Evolutionary conservation across 2,329 filamentous ascomycete species (phyloP).

Genomic region (Aspergillus fumigatiaffinis): DNA sequence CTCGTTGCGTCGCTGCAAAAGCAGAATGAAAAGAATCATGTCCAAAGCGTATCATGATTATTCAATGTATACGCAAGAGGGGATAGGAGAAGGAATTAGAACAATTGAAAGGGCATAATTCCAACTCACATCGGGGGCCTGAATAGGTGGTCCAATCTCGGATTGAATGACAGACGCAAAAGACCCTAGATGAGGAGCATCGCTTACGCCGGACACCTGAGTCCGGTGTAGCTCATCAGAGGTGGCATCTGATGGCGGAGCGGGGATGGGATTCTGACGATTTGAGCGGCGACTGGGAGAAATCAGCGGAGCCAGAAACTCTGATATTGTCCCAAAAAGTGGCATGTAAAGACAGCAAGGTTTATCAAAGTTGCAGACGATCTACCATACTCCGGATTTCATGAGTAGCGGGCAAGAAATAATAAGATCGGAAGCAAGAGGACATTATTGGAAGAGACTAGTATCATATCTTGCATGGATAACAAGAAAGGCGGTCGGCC

Average conservation of each 20-base stretch:
- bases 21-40: not conserved
- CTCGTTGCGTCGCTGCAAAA: not conserved
- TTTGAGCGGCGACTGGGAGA: conserved; percentile 1
- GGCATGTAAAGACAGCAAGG: conserved; percentile 15
- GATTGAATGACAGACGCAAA: conserved; percentile 3
- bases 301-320: conserved; percentile 7
- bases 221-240: conserved; percentile 18
- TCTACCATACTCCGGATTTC: not conserved
- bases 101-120: not conserved
- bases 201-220: conserved; percentile 20
- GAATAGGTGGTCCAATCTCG: not conserved
- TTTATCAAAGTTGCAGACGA: conserved; percentile 5
- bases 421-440: not conserved
- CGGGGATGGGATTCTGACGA: conserved; percentile 1
- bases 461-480: conserved; percentile 1
- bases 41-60: not conserved
- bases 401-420: not conserved
- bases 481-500: conserved; percentile 17
- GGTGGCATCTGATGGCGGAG: conserved; percentile 20
- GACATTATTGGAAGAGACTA: not conserved
- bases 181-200: conserved; percentile 12
- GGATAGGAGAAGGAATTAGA: conserved; percentile 1
- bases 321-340: conserved; percentile 15
- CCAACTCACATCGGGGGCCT: not conserved
- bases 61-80: not conserved